These are phyloP conservation scores for Quercus berberidifolia DNA, from an alignment of 306 rosid species.

Conservation along the genomic window DNA sequence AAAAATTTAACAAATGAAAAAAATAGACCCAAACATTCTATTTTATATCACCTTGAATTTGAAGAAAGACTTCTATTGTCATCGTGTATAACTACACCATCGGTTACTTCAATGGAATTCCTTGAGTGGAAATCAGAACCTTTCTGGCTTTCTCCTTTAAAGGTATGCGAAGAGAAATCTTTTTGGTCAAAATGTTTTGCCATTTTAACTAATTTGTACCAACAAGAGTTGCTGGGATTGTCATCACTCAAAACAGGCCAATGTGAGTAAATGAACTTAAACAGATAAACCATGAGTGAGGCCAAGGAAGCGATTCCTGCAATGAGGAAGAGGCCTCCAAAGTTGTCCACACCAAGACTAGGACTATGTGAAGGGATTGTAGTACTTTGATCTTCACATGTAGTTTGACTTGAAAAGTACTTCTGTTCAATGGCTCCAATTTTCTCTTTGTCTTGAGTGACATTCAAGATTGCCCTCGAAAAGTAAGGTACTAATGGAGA, in stretches of 20 bases:
- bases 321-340: conserved; percentile 45
- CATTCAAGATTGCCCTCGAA: conserved; percentile 43
- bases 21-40: too few species aligned
- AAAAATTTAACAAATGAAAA: too few species aligned
- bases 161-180: background rate
- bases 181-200: conserved; percentile 9
- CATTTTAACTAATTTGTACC: background rate
- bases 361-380: conserved; percentile 4
- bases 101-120: too few species aligned
- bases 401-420: conserved; percentile 9
- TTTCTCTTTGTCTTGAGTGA: conserved; percentile 21
- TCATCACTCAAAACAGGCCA: background rate
- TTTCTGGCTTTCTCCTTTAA: too few species aligned
- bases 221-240: background rate
- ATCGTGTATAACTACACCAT: too few species aligned
- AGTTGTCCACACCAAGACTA: conserved; percentile 28
- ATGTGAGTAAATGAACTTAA: background rate
- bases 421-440: conserved; percentile 17
- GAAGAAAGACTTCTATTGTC: too few species aligned
- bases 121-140: background rate
- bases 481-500: conserved; percentile 36
- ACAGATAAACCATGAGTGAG: conserved; percentile 1
- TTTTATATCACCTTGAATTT: too few species aligned
- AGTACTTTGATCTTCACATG: conserved; percentile 6
- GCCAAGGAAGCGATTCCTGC: conserved; percentile 15